phyloP scores from a whole-genome alignment of 148 eudicot genomes.

The Hydrangea macrophylla region DNA sequence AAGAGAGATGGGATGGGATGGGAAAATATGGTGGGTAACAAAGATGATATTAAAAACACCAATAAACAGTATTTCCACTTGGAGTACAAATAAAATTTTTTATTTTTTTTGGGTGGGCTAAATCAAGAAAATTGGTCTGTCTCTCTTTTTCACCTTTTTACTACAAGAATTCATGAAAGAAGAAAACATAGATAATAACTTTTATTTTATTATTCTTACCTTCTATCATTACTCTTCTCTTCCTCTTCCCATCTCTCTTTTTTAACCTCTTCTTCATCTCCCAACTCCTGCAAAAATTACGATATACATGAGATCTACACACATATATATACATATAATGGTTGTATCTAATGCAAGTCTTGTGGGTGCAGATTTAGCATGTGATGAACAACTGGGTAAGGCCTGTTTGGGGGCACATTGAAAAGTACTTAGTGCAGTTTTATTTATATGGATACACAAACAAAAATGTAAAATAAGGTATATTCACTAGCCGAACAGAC shows the following conservation, averaged over 20 bases:
- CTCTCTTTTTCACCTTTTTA: slow-evolving; percentile 14
- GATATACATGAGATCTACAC: slow-evolving; percentile 5
- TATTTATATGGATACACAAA: background rate
- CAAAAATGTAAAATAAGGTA: background rate
- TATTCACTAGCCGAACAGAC: slow-evolving; percentile 13
- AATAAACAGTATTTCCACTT: slow-evolving; percentile 19
- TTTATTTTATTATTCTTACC: slow-evolving; percentile 22
- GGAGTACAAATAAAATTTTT: background rate
- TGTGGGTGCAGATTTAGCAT: slow-evolving; percentile 6
- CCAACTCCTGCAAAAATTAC: slow-evolving; percentile 22
- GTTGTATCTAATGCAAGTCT: background rate
- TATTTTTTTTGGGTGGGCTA: slow-evolving; percentile 1
- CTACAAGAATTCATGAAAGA: slow-evolving; percentile 17
- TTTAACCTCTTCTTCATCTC: slow-evolving; percentile 13
- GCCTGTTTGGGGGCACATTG: slow-evolving; percentile 9
- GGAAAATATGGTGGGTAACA: slow-evolving; percentile 18
- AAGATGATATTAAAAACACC: slow-evolving; percentile 15
- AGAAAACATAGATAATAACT: slow-evolving; percentile 5
- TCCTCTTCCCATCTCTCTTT: slow-evolving; percentile 13
- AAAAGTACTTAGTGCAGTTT: slow-evolving; percentile 5
- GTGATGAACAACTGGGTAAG: background rate
- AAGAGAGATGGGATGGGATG: slow-evolving; percentile 16
- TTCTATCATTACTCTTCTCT: slow-evolving; percentile 21
- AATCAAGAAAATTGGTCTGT: slow-evolving; percentile 13
- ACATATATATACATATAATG: slow-evolving; percentile 4